A percentile compares a stretch with the other conserved stretches of the same genome.
Conservation (phyloP, 1,284 basidiomycete species). For the Cryptococcus depauperatus region DNA sequence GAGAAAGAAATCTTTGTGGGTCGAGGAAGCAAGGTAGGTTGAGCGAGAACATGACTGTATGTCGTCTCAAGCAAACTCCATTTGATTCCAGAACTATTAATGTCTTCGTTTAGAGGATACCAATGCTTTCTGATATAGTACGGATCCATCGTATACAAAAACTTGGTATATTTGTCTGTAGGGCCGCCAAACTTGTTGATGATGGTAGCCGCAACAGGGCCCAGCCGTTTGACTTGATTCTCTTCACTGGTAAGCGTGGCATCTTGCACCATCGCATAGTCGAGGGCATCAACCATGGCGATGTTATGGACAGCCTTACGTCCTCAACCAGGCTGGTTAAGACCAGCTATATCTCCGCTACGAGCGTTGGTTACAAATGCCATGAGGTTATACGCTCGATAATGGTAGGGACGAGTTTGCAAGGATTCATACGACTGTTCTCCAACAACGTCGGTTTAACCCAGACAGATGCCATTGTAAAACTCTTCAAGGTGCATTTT, state of each 20-base stretch:
- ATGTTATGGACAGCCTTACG: constrained; percentile 12
- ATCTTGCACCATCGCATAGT: constrained; percentile 25
- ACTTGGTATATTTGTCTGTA: constrained; percentile 23
- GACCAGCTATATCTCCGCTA: constrained; percentile 12
- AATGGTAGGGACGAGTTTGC: constrained; percentile 30
- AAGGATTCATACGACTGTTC: constrained; percentile 17
- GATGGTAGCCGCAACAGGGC: constrained; percentile 21
- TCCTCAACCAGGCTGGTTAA: constrained; percentile 17
- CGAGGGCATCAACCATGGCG: constrained; percentile 26
- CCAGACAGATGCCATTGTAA: constrained; percentile 22
- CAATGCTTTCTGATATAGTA: constrained; percentile 1
- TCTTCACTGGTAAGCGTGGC: background rate
- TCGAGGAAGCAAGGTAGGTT: background rate
- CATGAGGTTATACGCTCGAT: constrained; percentile 34
- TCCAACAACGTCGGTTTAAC: constrained; percentile 30
- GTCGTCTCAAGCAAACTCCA: constrained; percentile 1
- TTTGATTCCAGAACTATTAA: background rate
- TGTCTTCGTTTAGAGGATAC: background rate
- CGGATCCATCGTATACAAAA: constrained; percentile 9
- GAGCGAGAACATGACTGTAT: background rate
- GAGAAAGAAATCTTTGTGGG: background rate
- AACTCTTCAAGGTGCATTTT: constrained; percentile 17
- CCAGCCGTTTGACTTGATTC: constrained; percentile 14
- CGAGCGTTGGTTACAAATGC: constrained; percentile 16
- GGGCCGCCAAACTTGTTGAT: constrained; percentile 30